phyloP scores from a whole-genome alignment of 306 rosid genomes.

The Cyclanthera cordifolia region DNA sequence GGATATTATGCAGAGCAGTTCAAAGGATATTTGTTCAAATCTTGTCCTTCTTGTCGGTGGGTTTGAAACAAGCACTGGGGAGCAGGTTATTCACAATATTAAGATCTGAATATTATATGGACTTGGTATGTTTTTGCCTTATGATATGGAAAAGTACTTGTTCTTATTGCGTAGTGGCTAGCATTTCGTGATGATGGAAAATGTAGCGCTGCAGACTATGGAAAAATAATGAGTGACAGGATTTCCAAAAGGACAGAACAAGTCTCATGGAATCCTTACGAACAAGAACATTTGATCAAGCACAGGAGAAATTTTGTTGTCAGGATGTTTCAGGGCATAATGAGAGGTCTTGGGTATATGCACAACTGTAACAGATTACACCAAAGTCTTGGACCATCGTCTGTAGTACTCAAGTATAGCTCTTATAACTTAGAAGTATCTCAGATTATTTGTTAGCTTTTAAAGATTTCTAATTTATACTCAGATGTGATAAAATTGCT shows the following conservation, averaged over 20 bases:
- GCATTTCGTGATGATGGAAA: slow-evolving; percentile 87
- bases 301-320: slow-evolving; percentile 49
- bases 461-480: not conserved
- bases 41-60: slow-evolving; percentile 67
- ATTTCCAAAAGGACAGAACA: slow-evolving; percentile 30
- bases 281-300: slow-evolving; percentile 38
- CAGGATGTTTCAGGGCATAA: slow-evolving; percentile 60
- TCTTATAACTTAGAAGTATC: slow-evolving; percentile 11
- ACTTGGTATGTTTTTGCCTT: not conserved
- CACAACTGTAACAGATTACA: slow-evolving; percentile 68
- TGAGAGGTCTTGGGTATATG: slow-evolving; percentile 74
- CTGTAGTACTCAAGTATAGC: slow-evolving; percentile 71
- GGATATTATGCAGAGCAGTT: slow-evolving; percentile 39
- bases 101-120: slow-evolving; percentile 4
- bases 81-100: slow-evolving; percentile 45
- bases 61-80: slow-evolving; percentile 84
- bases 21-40: slow-evolving; percentile 46
- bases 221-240: slow-evolving; percentile 57
- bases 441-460: slow-evolving; percentile 10
- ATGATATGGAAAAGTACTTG: not conserved
- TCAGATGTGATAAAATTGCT: not conserved
- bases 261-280: slow-evolving; percentile 63
- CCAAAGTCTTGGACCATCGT: slow-evolving; percentile 96
- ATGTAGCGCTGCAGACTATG: slow-evolving; percentile 80
- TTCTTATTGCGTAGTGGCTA: slow-evolving; percentile 63